Evolutionary conservation across 2,329 filamentous ascomycete species (phyloP).

Genomic region (Xylaria sp.): DNA sequence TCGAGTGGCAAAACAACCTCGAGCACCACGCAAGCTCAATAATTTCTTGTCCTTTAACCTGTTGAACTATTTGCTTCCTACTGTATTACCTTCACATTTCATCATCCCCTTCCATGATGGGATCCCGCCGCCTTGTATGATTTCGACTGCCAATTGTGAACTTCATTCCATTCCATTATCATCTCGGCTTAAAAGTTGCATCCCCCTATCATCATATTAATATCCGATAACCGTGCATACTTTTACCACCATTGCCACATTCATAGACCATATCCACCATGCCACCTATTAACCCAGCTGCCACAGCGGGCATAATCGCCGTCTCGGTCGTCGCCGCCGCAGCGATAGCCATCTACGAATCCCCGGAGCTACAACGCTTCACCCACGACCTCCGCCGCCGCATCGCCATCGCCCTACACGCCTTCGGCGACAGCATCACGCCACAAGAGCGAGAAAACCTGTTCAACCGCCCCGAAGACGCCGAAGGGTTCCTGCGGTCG

Average conservation of each 20-base stretch:
- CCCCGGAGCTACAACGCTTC: constrained; percentile 70
- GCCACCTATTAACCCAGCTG: constrained; percentile 67
- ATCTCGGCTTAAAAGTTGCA: constrained; percentile 1
- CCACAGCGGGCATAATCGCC: constrained; percentile 69
- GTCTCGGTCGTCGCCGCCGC: constrained; percentile 67
- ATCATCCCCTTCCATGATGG: constrained; percentile 7
- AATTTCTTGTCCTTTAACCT: constrained; percentile 8
- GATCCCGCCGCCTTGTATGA: not conserved
- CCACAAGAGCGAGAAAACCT: constrained; percentile 63
- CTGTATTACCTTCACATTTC: constrained; percentile 14
- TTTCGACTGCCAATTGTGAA: not conserved
- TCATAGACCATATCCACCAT: constrained; percentile 51
- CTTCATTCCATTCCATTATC: not conserved
- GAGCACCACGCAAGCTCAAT: constrained; percentile 42
- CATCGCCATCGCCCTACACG: constrained; percentile 69
- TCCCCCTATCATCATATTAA: not conserved
- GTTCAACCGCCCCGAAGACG: constrained; percentile 75
- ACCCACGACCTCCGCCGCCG: constrained; percentile 70
- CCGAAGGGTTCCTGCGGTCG: constrained; percentile 70
- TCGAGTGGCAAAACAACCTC: constrained; percentile 42
- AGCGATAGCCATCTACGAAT: constrained; percentile 72
- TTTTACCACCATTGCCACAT: not conserved
- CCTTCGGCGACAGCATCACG: constrained; percentile 67
- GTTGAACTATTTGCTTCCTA: constrained; percentile 17
- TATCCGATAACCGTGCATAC: not conserved